phyloP scores from a whole-genome alignment of 2,329 filamentous ascomycete genomes.

The Gaeumannomyces tritici region DNA sequence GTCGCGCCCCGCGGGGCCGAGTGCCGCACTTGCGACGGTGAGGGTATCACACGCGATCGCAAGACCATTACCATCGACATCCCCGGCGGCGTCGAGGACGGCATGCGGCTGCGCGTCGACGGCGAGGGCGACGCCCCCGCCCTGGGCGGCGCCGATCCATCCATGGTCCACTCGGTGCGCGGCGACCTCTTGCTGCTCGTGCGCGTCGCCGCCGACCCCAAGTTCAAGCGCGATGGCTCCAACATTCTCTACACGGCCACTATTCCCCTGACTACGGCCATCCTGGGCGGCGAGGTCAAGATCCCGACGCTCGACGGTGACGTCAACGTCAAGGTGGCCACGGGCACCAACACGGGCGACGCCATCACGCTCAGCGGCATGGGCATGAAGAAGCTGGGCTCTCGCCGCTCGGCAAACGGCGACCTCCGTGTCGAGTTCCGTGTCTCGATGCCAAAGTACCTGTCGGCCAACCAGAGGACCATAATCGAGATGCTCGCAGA shows the following conservation, averaged over 20 bases:
- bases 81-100: conserved; percentile 90
- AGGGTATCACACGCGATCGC: conserved; percentile 74
- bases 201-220: conserved; percentile 77
- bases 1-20: conserved; percentile 70
- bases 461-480: conserved; percentile 83
- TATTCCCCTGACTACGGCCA: conserved; percentile 84
- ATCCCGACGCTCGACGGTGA: conserved; percentile 86
- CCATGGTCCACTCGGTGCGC: conserved; percentile 54
- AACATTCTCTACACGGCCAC: conserved; percentile 89
- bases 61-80: conserved; percentile 86
- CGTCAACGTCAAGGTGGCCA: conserved; percentile 82
- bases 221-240: conserved; percentile 79
- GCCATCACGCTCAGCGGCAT: conserved; percentile 79
- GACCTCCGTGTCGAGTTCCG: conserved; percentile 93
- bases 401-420: conserved; percentile 58
- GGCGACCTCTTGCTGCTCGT: conserved; percentile 92
- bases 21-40: conserved; percentile 70
- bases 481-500: conserved; percentile 94
- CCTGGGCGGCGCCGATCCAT: conserved; percentile 58
- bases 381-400: conserved; percentile 83
- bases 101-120: conserved; percentile 79
- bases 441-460: conserved; percentile 88
- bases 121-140: conserved; percentile 81
- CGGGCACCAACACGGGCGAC: conserved; percentile 87
- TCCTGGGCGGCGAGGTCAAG: conserved; percentile 81